These are phyloP conservation scores for Aspergillus carlsbadensis DNA, from an alignment of 495 filamentous ascomycete genomes.

Conservation along the genomic window DNA sequence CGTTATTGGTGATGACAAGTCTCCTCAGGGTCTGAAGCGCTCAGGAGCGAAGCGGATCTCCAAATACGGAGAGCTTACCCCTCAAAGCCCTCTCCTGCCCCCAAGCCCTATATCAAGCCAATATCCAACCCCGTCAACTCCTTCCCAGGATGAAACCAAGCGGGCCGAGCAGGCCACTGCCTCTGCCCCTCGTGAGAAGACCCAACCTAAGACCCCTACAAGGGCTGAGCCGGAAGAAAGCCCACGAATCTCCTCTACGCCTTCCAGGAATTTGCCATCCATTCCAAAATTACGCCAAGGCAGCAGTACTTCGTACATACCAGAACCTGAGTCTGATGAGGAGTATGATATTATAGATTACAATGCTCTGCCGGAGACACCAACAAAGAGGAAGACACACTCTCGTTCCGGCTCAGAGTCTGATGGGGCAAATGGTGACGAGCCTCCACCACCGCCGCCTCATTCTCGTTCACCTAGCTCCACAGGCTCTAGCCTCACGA, in stretches of 20 bases:
- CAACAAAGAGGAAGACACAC: constrained; percentile 34
- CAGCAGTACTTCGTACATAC: constrained; percentile 39
- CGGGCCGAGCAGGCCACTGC: constrained; percentile 12
- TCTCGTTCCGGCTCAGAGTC: constrained; percentile 31
- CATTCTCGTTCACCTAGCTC: constrained; percentile 51
- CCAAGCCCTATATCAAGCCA: constrained; percentile 10
- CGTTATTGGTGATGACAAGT: constrained; percentile 25
- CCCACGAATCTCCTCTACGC: constrained; percentile 55
- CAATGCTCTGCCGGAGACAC: constrained; percentile 27
- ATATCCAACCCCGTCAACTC: constrained; percentile 9
- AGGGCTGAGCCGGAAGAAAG: constrained; percentile 25
- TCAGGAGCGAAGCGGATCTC: constrained; percentile 55
- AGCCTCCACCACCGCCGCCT: constrained; percentile 51
- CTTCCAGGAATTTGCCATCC: constrained; percentile 53
- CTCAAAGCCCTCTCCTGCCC: constrained; percentile 27
- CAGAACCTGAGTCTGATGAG: constrained; percentile 30
- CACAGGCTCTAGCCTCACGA: constrained; percentile 47
- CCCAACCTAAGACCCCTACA: constrained; percentile 24
- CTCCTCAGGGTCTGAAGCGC: constrained; percentile 47
- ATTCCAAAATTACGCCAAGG: constrained; percentile 55
- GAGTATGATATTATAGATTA: constrained; percentile 36
- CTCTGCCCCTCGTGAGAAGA: constrained; percentile 23
- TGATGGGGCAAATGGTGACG: constrained; percentile 33
- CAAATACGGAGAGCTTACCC: constrained; percentile 40
- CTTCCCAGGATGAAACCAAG: constrained; percentile 21